Percentiles rank a stretch among this genome's conserved stretches.
Conservation (phyloP, 1,139 yeast genomes). For the Geotrichum bryndzae region DNA sequence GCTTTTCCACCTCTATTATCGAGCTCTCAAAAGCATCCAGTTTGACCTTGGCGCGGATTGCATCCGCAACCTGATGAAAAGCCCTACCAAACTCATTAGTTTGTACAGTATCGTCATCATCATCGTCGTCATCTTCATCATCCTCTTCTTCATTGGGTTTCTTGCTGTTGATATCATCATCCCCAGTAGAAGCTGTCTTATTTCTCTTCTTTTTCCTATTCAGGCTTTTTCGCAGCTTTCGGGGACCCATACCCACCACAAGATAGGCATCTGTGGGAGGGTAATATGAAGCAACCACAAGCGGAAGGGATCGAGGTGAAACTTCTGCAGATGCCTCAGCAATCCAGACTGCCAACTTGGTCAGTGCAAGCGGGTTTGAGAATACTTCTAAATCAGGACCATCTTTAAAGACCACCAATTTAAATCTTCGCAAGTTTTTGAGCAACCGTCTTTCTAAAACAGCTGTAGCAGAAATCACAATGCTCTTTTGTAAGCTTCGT, state of each 20-base stretch:
- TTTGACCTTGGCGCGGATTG: slow-evolving; percentile 81
- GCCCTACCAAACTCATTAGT: slow-evolving; percentile 81
- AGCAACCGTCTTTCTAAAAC: slow-evolving; percentile 75
- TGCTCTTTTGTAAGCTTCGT: slow-evolving; percentile 71
- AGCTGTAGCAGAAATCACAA: slow-evolving; percentile 84
- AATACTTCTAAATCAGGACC: slow-evolving; percentile 78
- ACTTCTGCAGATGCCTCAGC: slow-evolving; percentile 83
- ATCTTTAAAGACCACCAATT: slow-evolving; percentile 83
- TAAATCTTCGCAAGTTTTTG: slow-evolving; percentile 71
- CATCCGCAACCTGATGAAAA: slow-evolving; percentile 76
- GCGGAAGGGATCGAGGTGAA: slow-evolving; percentile 63
- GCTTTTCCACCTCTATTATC: slow-evolving; percentile 81
- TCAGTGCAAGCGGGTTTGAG: slow-evolving; percentile 76
- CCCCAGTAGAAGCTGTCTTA: background rate
- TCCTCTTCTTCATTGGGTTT: slow-evolving; percentile 28
- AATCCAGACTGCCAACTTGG: slow-evolving; percentile 85
- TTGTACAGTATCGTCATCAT: slow-evolving; percentile 36
- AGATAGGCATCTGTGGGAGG: slow-evolving; percentile 68
- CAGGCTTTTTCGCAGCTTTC: slow-evolving; percentile 49
- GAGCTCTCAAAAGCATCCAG: slow-evolving; percentile 94
- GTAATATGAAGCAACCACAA: slow-evolving; percentile 84
- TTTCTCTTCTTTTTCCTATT: slow-evolving; percentile 24
- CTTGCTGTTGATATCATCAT: background rate
- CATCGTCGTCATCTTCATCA: slow-evolving; percentile 25
- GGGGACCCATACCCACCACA: slow-evolving; percentile 86